Evolutionary conservation across 2,329 filamentous ascomycete species (phyloP).

Genomic region (Tolypocladium tundrense): DNA sequence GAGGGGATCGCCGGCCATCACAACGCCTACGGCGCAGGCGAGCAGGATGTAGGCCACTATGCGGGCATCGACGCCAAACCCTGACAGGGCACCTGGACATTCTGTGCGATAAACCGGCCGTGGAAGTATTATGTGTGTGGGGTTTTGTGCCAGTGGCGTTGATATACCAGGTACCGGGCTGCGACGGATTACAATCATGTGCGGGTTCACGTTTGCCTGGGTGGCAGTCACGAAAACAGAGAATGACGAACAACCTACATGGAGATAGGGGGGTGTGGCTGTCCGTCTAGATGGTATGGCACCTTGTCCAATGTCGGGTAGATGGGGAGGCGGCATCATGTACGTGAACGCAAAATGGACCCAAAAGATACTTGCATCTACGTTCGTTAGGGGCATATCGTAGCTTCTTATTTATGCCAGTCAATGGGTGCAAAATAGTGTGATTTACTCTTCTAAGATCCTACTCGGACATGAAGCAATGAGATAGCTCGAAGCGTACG

Average conservation of each 20-base stretch:
- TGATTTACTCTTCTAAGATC: neutral
- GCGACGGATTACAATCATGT: neutral
- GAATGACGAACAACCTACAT: neutral
- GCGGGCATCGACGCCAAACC: slow-evolving; percentile 10
- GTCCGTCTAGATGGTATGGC: neutral
- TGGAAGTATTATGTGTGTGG: neutral
- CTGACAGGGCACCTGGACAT: slow-evolving; percentile 8
- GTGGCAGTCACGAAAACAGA: neutral
- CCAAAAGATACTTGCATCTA: neutral
- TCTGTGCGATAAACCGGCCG: neutral
- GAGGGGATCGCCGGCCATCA: slow-evolving; percentile 19
- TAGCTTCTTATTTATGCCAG: neutral
- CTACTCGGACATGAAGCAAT: neutral
- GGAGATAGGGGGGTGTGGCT: neutral
- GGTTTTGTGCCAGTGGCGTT: neutral
- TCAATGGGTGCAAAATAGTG: neutral
- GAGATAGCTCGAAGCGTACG: neutral
- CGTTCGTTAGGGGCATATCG: no score
- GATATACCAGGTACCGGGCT: neutral
- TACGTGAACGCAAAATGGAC: neutral
- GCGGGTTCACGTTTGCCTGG: neutral
- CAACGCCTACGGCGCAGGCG: slow-evolving; percentile 7
- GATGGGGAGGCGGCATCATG: neutral
- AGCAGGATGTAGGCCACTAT: slow-evolving; percentile 8
- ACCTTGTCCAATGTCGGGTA: neutral